Evolutionary conservation across 805 yeast species (phyloP), one percentile per base, ranked within the genome.

Genomic region (Ogataea zsoltii): DNA sequence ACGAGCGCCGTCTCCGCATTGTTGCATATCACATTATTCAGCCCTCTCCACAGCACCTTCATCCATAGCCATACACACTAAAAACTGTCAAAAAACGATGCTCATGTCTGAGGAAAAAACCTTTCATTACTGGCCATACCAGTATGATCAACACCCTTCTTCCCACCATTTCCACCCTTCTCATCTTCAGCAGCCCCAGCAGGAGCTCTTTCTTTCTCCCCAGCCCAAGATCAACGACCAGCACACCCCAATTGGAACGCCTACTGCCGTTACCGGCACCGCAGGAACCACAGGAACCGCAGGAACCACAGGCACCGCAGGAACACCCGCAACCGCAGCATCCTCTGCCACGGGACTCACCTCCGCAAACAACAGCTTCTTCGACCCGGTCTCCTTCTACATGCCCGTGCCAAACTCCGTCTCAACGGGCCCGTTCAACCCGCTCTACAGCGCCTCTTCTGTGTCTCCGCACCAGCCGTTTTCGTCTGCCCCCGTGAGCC

Each of bases 81-180:
- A 21, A 34, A 34, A 11, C 25, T 21, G 25, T 9, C n/a, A 34
- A 17, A 37, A 16, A 36, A 48, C 44, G 76, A 51, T 51, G 54
- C 48, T 47, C 35, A 48, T 46, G 47, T 41, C 54, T 45, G 54
- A 51, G 30, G 51, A 47, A 21, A 44, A 44, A 28, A n/a, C 48
- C 35, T 41, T 36, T 21, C 50, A 49, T 19, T 44, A 46, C 39
- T 51, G 54, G 54, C 48, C 45, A 10, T 32, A 37, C 34, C 50
- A 47, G 29, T 41, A 44, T 29, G 54, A 51, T 16, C 51, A 47
- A 23, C 44, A 42, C 21, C 33, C 18, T 1, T 14, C 39, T 13
- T 14, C 45, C 4, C 48, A 35, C 37, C 45, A 44, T n/a, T 31
- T 21, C 25, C 42, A 44, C 33, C n/a, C 12, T 18, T 49, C 45